Percentiles rank a stretch among this genome's conserved stretches.
phyloP scores from a whole-genome alignment of 2,329 filamentous ascomycete genomes.

The Aspergillus sp. region DNA sequence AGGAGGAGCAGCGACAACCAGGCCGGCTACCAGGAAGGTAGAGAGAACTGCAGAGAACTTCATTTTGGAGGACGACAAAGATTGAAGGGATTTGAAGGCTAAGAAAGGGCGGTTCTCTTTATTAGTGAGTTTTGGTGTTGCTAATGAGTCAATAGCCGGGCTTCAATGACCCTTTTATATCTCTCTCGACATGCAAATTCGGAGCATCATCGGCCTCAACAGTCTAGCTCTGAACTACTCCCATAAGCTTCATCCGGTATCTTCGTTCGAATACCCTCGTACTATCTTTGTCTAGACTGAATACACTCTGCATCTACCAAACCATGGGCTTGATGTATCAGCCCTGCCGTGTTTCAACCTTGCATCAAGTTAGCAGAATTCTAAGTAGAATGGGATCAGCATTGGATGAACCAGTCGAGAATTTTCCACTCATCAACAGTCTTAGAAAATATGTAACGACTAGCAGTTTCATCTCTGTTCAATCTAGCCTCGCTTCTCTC shows the following conservation, averaged over 20 bases:
- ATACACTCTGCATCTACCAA: background rate
- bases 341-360: background rate
- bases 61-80: background rate
- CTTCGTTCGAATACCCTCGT: too few species aligned
- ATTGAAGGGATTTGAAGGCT: background rate
- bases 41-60: slow-evolving; percentile 4
- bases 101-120: background rate
- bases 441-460: background rate
- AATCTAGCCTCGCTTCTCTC: background rate
- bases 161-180: background rate
- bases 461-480: background rate
- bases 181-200: background rate
- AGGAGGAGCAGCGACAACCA: slow-evolving; percentile 7
- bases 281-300: too few species aligned
- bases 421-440: too few species aligned
- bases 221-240: background rate
- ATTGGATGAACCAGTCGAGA: background rate
- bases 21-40: slow-evolving; percentile 5
- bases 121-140: background rate
- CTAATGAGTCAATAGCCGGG: background rate
- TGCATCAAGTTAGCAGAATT: background rate
- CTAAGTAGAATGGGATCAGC: background rate
- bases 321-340: background rate
- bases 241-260: background rate
- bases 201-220: background rate